These are phyloP conservation scores for Rhododendron henanense DNA, from an alignment of 148 eudicot genomes.

Conservation along the genomic window DNA sequence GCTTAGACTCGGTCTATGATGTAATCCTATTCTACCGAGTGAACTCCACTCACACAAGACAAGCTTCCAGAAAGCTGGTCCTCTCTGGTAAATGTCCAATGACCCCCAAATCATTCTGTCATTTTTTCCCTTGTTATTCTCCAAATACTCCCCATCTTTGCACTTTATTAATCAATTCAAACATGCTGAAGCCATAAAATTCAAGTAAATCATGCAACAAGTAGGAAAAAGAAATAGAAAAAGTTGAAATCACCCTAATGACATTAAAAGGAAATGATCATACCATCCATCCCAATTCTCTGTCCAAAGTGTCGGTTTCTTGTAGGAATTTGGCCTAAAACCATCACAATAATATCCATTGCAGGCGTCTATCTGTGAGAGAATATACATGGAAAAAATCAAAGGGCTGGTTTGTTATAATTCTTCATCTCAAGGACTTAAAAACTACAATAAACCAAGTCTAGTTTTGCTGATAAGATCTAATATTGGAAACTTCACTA, in stretches of 20 bases:
- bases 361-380: slow-evolving; percentile 82
- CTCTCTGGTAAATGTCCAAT: neutral
- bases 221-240: no score
- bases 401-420: neutral
- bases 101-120: neutral
- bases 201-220: no score
- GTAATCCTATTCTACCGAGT: neutral
- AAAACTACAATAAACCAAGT: neutral
- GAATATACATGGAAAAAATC: slow-evolving; percentile 2
- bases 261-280: slow-evolving; percentile 5
- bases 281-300: slow-evolving; percentile 99
- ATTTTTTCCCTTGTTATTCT: neutral
- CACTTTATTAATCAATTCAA: neutral
- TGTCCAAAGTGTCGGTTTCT: slow-evolving; percentile 86
- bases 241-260: neutral
- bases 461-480: neutral
- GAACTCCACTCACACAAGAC: neutral
- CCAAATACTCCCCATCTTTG: neutral
- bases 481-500: neutral
- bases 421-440: neutral
- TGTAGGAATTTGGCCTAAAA: slow-evolving; percentile 75
- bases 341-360: slow-evolving; percentile 96
- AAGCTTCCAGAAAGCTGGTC: no score
- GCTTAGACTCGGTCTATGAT: neutral
- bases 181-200: no score